Evolutionary conservation across 176 grass and related monocot species (phyloP).

Genomic region (Phragmites australis): DNA sequence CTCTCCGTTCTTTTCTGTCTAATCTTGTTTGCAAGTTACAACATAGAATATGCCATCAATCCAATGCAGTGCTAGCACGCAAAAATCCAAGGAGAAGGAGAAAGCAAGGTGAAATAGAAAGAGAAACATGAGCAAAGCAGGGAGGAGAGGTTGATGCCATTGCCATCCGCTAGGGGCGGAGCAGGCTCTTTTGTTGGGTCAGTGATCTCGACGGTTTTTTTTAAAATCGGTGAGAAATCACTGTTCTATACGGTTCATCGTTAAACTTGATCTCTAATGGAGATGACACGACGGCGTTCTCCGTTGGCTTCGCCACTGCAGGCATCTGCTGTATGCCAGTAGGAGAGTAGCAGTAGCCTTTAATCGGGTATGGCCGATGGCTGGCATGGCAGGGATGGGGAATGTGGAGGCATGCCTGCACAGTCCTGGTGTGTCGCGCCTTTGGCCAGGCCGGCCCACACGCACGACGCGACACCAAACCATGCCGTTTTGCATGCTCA

Average conservation of each 20-base stretch:
- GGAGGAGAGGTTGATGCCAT: conserved; percentile 29
- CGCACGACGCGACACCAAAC: conserved; percentile 35
- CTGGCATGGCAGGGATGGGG: conserved; percentile 53
- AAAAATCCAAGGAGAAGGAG: conserved; percentile 30
- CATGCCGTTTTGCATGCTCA: conserved; percentile 52
- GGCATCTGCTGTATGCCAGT: no score
- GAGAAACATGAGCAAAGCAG: conserved; percentile 30
- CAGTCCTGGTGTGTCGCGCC: conserved; percentile 42
- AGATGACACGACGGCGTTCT: no score
- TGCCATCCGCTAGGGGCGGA: conserved; percentile 39
- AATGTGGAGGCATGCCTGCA: conserved; percentile 79
- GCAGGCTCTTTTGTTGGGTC: no score
- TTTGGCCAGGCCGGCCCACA: background rate
- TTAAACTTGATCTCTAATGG: no score
- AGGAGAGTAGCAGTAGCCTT: conserved; percentile 51
- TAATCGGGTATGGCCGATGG: conserved; percentile 63
- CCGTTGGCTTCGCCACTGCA: no score
- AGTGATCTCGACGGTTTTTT: no score
- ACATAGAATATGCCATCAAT: background rate
- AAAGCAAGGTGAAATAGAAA: background rate
- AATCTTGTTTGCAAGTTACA: conserved; percentile 37
- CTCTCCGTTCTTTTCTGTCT: conserved; percentile 29
- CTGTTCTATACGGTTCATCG: no score
- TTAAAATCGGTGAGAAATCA: no score
- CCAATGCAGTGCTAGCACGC: background rate